These are phyloP conservation scores for Arthroderma sp. DNA, from an alignment of 2,329 filamentous ascomycete genomes.

Conservation along the genomic window DNA sequence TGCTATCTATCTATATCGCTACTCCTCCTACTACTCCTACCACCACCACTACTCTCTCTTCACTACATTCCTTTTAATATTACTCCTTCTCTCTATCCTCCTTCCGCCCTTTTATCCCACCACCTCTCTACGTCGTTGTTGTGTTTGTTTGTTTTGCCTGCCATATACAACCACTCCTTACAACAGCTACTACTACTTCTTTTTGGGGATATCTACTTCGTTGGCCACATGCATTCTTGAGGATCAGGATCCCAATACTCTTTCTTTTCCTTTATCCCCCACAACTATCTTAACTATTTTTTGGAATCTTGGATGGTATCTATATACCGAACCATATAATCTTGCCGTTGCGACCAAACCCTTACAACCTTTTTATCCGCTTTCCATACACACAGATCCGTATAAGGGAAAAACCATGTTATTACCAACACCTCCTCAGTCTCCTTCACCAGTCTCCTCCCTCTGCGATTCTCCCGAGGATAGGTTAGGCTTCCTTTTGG, in stretches of 20 bases:
- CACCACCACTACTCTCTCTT: not conserved
- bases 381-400: too few species aligned
- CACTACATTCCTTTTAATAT: not conserved
- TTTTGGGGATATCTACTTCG: too few species aligned
- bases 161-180: too few species aligned
- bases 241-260: slow-evolving; percentile 4
- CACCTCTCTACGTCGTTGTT: not conserved
- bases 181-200: too few species aligned
- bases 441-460: slow-evolving; percentile 25
- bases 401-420: slow-evolving; percentile 16
- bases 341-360: too few species aligned
- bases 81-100: not conserved
- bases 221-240: not conserved
- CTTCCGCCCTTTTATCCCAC: not conserved
- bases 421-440: slow-evolving; percentile 33
- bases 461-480: slow-evolving; percentile 61
- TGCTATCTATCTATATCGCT: not conserved
- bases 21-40: not conserved
- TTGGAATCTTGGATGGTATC: too few species aligned
- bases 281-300: too few species aligned
- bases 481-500: slow-evolving; percentile 70
- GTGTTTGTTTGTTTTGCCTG: too few species aligned
- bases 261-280: too few species aligned
- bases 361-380: too few species aligned
- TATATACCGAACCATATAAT: too few species aligned